Conservation (phyloP, 2,329 filamentous ascomycete species). For the Alternaria sp. region DNA sequence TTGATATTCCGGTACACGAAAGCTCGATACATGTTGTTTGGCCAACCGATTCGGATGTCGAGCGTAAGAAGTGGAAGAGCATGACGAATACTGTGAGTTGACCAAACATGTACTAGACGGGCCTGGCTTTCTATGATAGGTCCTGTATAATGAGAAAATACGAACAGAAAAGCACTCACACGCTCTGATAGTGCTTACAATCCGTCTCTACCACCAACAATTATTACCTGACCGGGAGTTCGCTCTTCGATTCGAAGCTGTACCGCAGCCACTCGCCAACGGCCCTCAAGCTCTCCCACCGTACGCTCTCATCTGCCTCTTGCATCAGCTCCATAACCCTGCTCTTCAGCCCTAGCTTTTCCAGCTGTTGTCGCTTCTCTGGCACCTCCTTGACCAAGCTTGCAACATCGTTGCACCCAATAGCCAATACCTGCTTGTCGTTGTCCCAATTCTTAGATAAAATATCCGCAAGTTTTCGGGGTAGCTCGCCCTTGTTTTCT, state of each 20-base stretch:
- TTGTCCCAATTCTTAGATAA: constrained; percentile 83
- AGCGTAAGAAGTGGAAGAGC: neutral
- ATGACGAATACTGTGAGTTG: neutral
- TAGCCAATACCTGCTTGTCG: constrained; percentile 84
- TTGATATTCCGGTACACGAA: neutral
- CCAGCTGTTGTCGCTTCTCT: constrained; percentile 79
- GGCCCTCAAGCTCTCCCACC: constrained; percentile 91
- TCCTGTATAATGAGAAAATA: constrained; percentile 11
- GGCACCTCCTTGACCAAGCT: constrained; percentile 87
- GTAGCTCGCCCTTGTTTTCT: constrained; percentile 78
- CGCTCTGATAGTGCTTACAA: constrained; percentile 6
- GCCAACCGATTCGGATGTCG: neutral
- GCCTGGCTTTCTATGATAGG: constrained; percentile 10
- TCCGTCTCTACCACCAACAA: neutral
- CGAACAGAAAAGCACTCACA: constrained; percentile 11
- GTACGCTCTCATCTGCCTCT: constrained; percentile 83
- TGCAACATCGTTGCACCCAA: constrained; percentile 93
- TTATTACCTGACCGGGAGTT: constrained; percentile 42
- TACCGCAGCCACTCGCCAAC: constrained; percentile 81
- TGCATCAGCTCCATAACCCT: constrained; percentile 94
- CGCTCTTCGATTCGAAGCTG: constrained; percentile 56
- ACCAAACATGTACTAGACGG: constrained; percentile 11
- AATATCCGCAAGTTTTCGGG: constrained; percentile 84
- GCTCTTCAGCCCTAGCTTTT: constrained; percentile 84
- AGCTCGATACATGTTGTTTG: neutral